These are phyloP conservation scores for Thecaphora thlaspeos DNA, from an alignment of 1,284 basidiomycete species.

Conservation along the genomic window DNA sequence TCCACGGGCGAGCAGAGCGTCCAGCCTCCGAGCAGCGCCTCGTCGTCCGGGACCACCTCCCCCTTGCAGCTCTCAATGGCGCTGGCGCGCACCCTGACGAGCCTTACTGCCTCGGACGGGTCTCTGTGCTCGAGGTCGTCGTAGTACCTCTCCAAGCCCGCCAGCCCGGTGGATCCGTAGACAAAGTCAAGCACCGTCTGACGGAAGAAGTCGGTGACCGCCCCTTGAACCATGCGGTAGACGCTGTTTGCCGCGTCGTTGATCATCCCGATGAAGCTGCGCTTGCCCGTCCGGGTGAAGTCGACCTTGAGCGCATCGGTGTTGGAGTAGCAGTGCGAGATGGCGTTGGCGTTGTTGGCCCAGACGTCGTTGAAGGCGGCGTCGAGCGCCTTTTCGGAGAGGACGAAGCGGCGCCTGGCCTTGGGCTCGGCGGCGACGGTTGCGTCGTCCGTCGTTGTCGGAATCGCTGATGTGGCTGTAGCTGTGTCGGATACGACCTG, in stretches of 20 bases:
- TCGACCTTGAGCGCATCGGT: slow-evolving; percentile 92
- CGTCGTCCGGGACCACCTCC: slow-evolving; percentile 60
- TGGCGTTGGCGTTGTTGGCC: slow-evolving; percentile 76
- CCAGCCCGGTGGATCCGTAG: slow-evolving; percentile 27
- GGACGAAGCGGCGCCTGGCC: slow-evolving; percentile 9
- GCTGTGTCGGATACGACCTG: too few species aligned
- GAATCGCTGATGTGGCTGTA: too few species aligned
- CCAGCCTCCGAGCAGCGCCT: slow-evolving; percentile 83
- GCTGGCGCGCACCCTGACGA: slow-evolving; percentile 72
- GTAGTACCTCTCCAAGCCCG: slow-evolving; percentile 39
- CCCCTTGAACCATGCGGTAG: slow-evolving; percentile 59
- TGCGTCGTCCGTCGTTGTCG: too few species aligned
- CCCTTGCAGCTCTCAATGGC: slow-evolving; percentile 40
- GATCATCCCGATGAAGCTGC: slow-evolving; percentile 79
- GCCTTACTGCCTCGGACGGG: slow-evolving; percentile 78
- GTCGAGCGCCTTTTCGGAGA: slow-evolving; percentile 31
- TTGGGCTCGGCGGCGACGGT: background rate
- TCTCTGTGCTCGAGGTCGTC: slow-evolving; percentile 75
- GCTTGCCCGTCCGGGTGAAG: slow-evolving; percentile 85
- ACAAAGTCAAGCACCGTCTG: slow-evolving; percentile 63
- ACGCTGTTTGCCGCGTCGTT: slow-evolving; percentile 50
- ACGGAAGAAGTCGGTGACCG: slow-evolving; percentile 86
- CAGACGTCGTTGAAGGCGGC: slow-evolving; percentile 72
- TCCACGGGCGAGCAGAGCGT: slow-evolving; percentile 82
- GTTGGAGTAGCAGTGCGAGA: slow-evolving; percentile 50